phyloP scores from a whole-genome alignment of 441 rosid species.

The Flueggea neowawraea region DNA sequence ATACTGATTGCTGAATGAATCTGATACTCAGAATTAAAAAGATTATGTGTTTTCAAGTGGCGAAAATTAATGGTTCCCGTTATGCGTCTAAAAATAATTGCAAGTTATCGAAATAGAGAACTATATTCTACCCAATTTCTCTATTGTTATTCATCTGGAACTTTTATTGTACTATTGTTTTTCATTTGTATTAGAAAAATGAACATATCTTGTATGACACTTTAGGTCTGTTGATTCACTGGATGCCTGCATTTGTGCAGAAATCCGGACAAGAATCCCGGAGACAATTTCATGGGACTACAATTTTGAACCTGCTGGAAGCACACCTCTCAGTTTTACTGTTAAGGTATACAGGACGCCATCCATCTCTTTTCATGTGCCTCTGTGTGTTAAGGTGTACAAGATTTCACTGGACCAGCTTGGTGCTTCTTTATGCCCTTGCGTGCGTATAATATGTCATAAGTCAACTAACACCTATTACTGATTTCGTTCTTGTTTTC shows the following conservation, averaged over 20 bases:
- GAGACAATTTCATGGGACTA: slow-evolving; percentile 86
- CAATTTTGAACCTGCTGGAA: slow-evolving; percentile 87
- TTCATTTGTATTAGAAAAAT: neutral
- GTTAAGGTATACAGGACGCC: slow-evolving; percentile 53
- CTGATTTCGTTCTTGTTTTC: too few relatives aligned
- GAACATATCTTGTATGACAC: slow-evolving; percentile 1
- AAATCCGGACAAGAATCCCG: slow-evolving; percentile 83
- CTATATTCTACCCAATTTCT: neutral
- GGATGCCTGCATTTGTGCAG: slow-evolving; percentile 81
- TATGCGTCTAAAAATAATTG: too few relatives aligned
- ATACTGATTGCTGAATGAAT: too few relatives aligned
- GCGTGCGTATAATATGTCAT: too few relatives aligned
- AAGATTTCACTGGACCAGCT: neutral
- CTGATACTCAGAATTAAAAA: too few relatives aligned
- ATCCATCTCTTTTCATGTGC: neutral
- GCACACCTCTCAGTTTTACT: slow-evolving; percentile 70
- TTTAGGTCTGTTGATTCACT: slow-evolving; percentile 69
- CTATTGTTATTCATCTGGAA: neutral
- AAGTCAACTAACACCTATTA: too few relatives aligned
- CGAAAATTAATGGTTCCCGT: too few relatives aligned
- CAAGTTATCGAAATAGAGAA: neutral
- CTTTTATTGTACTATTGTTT: neutral
- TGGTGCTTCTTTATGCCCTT: too few relatives aligned
- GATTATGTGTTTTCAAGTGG: too few relatives aligned
- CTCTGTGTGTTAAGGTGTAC: neutral